phyloP scores from a whole-genome alignment of 2,329 filamentous ascomycete genomes.

The Trichoderma lentiforme region DNA sequence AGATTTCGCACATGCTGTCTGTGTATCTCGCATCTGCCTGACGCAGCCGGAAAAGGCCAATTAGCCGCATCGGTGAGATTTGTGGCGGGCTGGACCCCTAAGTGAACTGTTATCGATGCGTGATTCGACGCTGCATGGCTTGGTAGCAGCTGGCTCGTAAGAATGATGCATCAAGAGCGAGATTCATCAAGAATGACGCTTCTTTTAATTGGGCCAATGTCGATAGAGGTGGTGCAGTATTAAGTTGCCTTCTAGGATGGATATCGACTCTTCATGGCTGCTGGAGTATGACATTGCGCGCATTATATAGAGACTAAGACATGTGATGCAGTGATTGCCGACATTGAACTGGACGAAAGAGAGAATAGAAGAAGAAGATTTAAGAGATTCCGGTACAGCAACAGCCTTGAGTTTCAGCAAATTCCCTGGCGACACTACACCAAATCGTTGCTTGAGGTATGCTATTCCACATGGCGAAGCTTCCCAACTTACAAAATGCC shows the following conservation, averaged over 20 bases:
- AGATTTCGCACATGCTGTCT: background rate
- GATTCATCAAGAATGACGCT: background rate
- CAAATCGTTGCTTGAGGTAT: background rate
- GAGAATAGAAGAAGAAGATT: background rate
- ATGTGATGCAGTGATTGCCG: too few species aligned
- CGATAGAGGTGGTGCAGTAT: background rate
- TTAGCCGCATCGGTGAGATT: background rate
- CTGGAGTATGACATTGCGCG: background rate
- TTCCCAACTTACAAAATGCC: background rate
- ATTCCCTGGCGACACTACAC: too few species aligned
- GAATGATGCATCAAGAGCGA: background rate
- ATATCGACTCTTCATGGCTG: background rate
- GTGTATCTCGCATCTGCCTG: background rate
- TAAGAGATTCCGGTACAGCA: background rate
- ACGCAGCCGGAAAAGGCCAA: background rate
- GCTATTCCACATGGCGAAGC: background rate
- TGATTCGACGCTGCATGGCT: background rate
- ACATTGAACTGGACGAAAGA: background rate
- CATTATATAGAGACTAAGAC: background rate
- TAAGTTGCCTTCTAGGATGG: background rate
- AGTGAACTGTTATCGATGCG: background rate
- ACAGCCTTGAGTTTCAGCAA: background rate
- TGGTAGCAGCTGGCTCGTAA: background rate
- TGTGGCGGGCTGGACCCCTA: background rate
- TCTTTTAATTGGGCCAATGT: background rate